Evolutionary conservation across 192 early-diverging fungal genomes (phyloP).

Genomic region (Haplosporangium gracile): DNA sequence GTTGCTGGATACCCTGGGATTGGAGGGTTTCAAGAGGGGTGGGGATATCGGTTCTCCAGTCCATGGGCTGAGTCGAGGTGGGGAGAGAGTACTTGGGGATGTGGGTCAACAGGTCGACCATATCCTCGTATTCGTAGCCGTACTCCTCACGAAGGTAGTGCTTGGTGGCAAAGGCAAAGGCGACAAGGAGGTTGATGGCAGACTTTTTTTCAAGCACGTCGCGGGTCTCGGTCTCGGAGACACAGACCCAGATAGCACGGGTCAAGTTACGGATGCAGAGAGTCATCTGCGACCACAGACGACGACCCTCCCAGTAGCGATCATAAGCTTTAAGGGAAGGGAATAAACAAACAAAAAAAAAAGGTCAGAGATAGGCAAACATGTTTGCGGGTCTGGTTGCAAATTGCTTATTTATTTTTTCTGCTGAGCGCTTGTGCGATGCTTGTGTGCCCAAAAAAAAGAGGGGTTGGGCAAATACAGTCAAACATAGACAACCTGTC

Average conservation of each 20-base stretch:
- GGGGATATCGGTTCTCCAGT: constrained; percentile 41
- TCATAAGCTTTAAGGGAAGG: constrained; percentile 66
- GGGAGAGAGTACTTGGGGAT: constrained; percentile 70
- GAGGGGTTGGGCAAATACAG: neutral
- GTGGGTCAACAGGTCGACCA: constrained; percentile 73
- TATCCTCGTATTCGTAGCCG: constrained; percentile 76
- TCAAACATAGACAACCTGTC: too few relatives aligned
- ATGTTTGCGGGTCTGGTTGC: neutral
- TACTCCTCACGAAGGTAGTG: constrained; percentile 86
- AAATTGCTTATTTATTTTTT: neutral
- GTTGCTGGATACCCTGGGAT: neutral
- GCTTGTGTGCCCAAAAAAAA: neutral
- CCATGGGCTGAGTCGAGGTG: constrained; percentile 48
- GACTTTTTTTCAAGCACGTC: constrained; percentile 77
- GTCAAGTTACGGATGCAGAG: constrained; percentile 81
- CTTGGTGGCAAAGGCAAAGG: constrained; percentile 85
- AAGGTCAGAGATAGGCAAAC: neutral
- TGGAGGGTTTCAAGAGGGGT: constrained; percentile 13
- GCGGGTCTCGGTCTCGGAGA: constrained; percentile 60
- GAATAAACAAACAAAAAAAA: neutral
- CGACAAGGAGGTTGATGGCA: constrained; percentile 82
- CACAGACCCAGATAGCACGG: constrained; percentile 82
- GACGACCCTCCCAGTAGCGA: constrained; percentile 91
- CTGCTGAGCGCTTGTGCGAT: neutral
- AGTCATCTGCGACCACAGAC: constrained; percentile 81